A percentile compares a stretch with the other conserved stretches of the same genome.
Conservation (phyloP, 805 yeast species). For the Saccharomycopsis fermentans region DNA sequence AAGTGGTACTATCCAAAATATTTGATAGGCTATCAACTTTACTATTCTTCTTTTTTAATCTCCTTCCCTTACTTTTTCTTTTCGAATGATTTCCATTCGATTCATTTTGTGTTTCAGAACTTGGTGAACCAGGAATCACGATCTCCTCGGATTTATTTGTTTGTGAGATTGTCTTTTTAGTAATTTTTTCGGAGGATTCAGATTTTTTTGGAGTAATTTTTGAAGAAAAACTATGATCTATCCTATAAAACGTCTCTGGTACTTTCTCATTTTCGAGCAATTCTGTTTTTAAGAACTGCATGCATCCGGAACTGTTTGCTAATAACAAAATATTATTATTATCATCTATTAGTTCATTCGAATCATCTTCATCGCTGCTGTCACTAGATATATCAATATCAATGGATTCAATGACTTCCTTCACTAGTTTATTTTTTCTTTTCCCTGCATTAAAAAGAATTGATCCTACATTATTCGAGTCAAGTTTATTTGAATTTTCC, state of each 20-base stretch:
- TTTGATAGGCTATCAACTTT: too few relatives aligned
- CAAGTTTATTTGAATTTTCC: background rate
- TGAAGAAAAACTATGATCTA: background rate
- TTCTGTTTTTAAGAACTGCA: background rate
- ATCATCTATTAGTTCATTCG: background rate
- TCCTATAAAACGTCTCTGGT: background rate
- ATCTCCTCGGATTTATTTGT: too few relatives aligned
- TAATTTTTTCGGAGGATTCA: background rate
- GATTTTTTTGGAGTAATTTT: background rate
- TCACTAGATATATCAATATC: background rate
- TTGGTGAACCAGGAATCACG: too few relatives aligned
- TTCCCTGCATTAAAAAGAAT: background rate
- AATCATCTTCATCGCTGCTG: background rate
- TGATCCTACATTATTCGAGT: background rate
- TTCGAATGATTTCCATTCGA: too few relatives aligned
- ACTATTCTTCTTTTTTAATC: too few relatives aligned
- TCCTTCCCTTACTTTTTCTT: too few relatives aligned
- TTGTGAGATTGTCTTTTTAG: background rate
- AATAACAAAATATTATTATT: background rate
- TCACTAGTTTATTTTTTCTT: background rate
- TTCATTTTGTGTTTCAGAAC: too few relatives aligned
- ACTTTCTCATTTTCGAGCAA: background rate
- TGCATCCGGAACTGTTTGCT: background rate
- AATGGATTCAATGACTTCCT: background rate
- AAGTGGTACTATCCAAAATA: too few relatives aligned